Evolutionary conservation across 176 grass and related monocot genomes (phyloP), one percentile per base, ranked within the genome.

Genomic region (Musa itinerans): DNA sequence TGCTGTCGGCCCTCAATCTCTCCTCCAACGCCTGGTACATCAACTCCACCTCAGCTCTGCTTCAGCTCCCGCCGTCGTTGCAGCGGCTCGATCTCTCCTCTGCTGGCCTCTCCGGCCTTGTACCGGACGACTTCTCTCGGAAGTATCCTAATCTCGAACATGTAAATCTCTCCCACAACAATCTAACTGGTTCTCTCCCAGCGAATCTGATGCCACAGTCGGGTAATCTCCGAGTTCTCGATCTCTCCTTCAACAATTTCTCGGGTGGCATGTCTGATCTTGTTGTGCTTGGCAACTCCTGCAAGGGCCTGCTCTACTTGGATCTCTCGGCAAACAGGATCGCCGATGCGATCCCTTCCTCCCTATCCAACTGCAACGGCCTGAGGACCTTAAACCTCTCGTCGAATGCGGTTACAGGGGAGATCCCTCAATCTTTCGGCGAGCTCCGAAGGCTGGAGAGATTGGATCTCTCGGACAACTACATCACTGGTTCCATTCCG

Each of bases 231-330:
- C 81, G 34, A 61, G 66, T 73, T 20, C 72, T 97, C 21, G 93
- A 97, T 85, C 83, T 93, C 58, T 88, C 93, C 1, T 82, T 77
- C 48, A 97, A 97, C 86, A 97, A 97, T 80, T 70, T 97, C 1
- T 97, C 90, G 2, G 90, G 94, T 0, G 68, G 83, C 65, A 74
- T 93, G 12, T 83, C 88, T 11, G 70, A 29, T 43, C 34, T 43
- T 64, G 51, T 78, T 26, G 78, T 85, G 62, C 65, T 90, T 27
- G 29, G 66, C 8, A 82, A 50, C 4, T 85, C 86, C 79, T 17
- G 76, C 81, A 78, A 70, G 14, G 73, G 74, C 71, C 16, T 78
- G 67, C 43, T 59, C 43, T 71, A 85, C 53, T 83, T 97, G 13
- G 93, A 97, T 72, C 81, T 97, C 10, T 97, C 93, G 49, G 79